These are phyloP conservation scores for Acacia acuminata DNA, from an alignment of 306 rosid genomes.

Conservation along the genomic window DNA sequence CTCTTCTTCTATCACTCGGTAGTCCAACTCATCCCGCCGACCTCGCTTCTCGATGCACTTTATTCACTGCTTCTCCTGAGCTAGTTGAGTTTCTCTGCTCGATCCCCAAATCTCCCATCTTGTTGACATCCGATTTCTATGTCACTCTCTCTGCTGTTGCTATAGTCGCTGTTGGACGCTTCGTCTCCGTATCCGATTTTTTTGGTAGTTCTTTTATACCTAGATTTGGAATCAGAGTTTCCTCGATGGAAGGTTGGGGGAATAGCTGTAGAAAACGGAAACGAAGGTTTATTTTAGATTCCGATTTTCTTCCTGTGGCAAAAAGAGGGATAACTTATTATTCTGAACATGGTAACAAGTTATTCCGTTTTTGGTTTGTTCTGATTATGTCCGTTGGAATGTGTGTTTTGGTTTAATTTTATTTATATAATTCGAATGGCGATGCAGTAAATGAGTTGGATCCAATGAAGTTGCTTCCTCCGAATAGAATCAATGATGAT, in stretches of 20 bases:
- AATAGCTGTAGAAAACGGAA: slow-evolving; percentile 37
- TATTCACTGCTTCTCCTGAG: slow-evolving; percentile 35
- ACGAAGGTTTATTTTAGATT: not conserved
- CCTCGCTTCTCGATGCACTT: slow-evolving; percentile 46
- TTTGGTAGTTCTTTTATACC: not conserved
- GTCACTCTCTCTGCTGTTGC: slow-evolving; percentile 37
- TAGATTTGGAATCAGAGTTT: not conserved
- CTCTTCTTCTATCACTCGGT: slow-evolving; percentile 36
- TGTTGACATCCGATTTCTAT: slow-evolving; percentile 26
- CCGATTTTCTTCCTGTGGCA: not conserved
- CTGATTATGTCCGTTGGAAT: not conserved
- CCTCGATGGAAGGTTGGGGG: not conserved
- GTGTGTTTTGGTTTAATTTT: not conserved
- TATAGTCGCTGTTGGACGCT: slow-evolving; percentile 18
- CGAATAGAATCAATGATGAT: slow-evolving; percentile 9
- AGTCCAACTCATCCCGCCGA: slow-evolving; percentile 31
- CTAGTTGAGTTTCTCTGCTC: slow-evolving; percentile 39
- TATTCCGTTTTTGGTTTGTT: not conserved
- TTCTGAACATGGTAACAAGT: slow-evolving; percentile 28
- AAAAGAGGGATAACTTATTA: slow-evolving; percentile 24
- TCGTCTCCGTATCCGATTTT: slow-evolving; percentile 1
- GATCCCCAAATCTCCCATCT: slow-evolving; percentile 43
- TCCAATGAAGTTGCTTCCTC: not conserved
- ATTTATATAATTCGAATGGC: not conserved
- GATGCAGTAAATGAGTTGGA: slow-evolving; percentile 33